Base-by-base conservation (phyloP, 2,329 filamentous ascomycete genomes). In the Microascus cirrosus region DNA sequence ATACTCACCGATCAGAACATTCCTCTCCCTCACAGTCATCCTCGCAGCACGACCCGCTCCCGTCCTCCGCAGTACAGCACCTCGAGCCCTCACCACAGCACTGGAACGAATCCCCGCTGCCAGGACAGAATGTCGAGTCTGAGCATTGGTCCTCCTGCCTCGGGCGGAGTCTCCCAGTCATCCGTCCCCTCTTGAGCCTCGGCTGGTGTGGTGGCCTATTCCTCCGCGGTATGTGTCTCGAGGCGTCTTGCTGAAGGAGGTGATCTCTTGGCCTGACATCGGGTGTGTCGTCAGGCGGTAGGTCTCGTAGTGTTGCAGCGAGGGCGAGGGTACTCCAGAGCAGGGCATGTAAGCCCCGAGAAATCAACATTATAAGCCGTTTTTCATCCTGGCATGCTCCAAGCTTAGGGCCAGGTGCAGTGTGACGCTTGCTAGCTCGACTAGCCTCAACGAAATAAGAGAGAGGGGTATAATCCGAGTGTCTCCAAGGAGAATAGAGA, bases 261-360 rank as follows among this genome's bases (percentile, higher is more conserved):
- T 48, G 15, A 10, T 48, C 42, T n/a, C 28, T 39, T 22, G 24
- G 39, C 13, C 45, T 51, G 55, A 57, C 24, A 20, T 39, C 28
- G 15, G 8, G 34, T 15, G 39, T 50, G 39, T 50, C 42, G n/a
- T 22, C 13, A 4, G 11, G 42, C 11, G 54, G 32, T n/a, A 45
- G 18, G n/a, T 52, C 25, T 20, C 42, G 28, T 32, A 42, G 45
- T 52, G 55, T 35, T 12, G 25, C 35, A 13, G 55, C 55, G 42
- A 57, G 45, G 32, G 55, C 55, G 15, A 57, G 45, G 32, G 55
- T 35, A 45, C 55, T 35, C 55, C 55, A 57, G 50, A 53, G 20
- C 48, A 57, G 55, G 55, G 34, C 48, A 39, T 39, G 18, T 52
- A 57, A 48, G 35, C 55, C 45, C 55, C 50, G 48, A 39, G 45